Base-by-base conservation (phyloP, 2,329 filamentous ascomycete species). In the Alternaria solani region DNA sequence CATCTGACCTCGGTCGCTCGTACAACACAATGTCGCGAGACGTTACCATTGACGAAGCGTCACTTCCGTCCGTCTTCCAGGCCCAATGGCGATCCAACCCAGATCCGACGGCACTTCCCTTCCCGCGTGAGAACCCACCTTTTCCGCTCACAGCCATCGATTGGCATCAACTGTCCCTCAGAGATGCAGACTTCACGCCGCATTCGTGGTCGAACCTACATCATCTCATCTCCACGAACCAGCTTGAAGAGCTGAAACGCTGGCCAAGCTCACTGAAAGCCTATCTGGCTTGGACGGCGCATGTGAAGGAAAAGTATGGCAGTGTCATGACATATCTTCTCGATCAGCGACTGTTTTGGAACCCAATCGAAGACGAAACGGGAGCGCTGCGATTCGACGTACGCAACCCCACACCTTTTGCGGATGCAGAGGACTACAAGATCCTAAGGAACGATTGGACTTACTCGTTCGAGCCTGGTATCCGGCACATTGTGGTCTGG, bases 401-500 rank as follows among this genome's bases (percentile, higher is more conserved):
- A 59, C 74, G 75, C 18, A 84, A 84, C 61, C 67, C 78, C 11
- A 78, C 74, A 4, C 86, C 87, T 0, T 89, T 89, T 71, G 82
- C 80, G 47, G 80, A 87, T 66, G 64, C 78, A 9, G 69, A 73
- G 34, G 87, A 89, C 74, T 89, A 84, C 74, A 81, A 78, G 57
- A 84, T 88, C 55, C 78, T 89, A 47, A 78, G 79, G 43, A 89
- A 89, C 68, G 87, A 89, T 73, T 89, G 87, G 87, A 85, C 86
- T 1, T 89, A 89, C 73, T 87, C 86, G 4, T 68, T 88, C 18
- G 82, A 78, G 1, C 70, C 79, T 1, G 85, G 83, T 4, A 86
- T 89, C 62, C 75, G 70, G 16, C 87, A 89, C 70, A 74, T 89
- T 52, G 72, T 76, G 12, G 87, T 89, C 25, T 89, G 87, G 87